Base-by-base conservation (phyloP, 148 eudicot genomes). In the Vaccinium corymbosum region DNA sequence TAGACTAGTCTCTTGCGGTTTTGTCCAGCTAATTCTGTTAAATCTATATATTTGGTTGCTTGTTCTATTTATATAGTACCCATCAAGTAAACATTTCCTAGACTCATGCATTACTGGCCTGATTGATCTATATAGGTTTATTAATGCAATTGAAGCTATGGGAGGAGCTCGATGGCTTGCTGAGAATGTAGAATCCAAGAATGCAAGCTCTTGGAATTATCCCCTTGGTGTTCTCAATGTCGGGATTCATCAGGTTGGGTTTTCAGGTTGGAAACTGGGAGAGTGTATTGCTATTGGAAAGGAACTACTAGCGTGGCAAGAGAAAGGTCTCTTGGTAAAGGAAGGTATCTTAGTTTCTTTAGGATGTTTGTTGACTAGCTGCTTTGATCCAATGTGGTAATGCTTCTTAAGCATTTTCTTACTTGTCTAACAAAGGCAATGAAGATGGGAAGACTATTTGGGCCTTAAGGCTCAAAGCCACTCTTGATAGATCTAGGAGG, bases 391-490 rank as follows among this genome's bases (percentile, higher is more conserved):
- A 71, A 9, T 78, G 32, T 74, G 22, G 42, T 77, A 68, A 48
- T 50, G 75, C 78, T 53, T 42, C 68, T 61, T 75, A 62, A 53
- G 46, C 38, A 78, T 78, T 53, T 71, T 76, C 75, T 64, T 78
- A 50, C 76, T 87, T 77, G 80, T 83, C 64, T 85, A 83, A n/a
- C 87, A 27, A 87, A 97, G 98, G 97, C 81, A 89, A 81, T 85
- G 99, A 97, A 94, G 95, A 95, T 79, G 94, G 94, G 50, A 95
- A 92, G 89, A 92, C 53, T 79, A 90, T 92, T 80, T 97, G 99
- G 98, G 96, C 94, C 62, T 89, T 97, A 57, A 90, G 98, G 94
- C 93, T 94, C 72, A 97, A 97, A 91, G 98, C 99, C 80, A 97
- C 98, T n/a, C 89, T 97, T 62, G 99, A 97, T 90, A 92, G 99